A percentile compares a stretch with the other conserved stretches of the same genome.
Evolutionary conservation across 1,139 yeast species (phyloP).

Genomic region (Spencermartinsiella ligniputridi): DNA sequence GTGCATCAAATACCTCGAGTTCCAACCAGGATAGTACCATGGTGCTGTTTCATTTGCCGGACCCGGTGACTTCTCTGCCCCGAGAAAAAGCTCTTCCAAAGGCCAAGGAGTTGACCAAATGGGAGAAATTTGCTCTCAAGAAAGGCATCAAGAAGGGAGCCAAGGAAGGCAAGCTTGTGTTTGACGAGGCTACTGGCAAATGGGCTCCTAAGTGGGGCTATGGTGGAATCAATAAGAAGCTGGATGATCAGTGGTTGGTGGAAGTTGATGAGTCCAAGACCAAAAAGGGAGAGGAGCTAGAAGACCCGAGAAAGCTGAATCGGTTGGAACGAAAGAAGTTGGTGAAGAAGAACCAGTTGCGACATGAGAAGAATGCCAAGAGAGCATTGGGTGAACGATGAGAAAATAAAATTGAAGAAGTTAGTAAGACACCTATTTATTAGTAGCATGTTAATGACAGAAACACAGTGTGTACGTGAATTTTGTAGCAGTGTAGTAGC

Average conservation of each 20-base stretch:
- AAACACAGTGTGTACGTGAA: too few species aligned
- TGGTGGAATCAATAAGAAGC: conserved; percentile 82
- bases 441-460: too few species aligned
- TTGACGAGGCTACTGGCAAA: conserved; percentile 81
- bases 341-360: conserved; percentile 79
- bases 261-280: conserved; percentile 74
- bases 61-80: conserved; percentile 76
- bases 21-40: conserved; percentile 67
- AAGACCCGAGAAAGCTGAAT: conserved; percentile 78
- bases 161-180: conserved; percentile 85
- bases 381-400: conserved; percentile 21
- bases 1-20: conserved; percentile 59
- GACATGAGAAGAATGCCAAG: conserved; percentile 70
- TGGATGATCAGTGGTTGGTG: conserved; percentile 92
- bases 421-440: too few species aligned
- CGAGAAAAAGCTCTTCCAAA: conserved; percentile 95
- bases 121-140: conserved; percentile 95
- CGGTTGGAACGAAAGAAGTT: conserved; percentile 83
- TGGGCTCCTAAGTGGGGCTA: conserved; percentile 99
- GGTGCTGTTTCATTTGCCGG: conserved; percentile 82
- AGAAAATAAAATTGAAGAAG: too few species aligned
- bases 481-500: too few species aligned
- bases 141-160: conserved; percentile 92
- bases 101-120: conserved; percentile 85
- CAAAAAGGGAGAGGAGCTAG: conserved; percentile 49